These are phyloP conservation scores for Phytophthora quininea DNA, from an alignment of 352 stramenopile species.

Conservation along the genomic window DNA sequence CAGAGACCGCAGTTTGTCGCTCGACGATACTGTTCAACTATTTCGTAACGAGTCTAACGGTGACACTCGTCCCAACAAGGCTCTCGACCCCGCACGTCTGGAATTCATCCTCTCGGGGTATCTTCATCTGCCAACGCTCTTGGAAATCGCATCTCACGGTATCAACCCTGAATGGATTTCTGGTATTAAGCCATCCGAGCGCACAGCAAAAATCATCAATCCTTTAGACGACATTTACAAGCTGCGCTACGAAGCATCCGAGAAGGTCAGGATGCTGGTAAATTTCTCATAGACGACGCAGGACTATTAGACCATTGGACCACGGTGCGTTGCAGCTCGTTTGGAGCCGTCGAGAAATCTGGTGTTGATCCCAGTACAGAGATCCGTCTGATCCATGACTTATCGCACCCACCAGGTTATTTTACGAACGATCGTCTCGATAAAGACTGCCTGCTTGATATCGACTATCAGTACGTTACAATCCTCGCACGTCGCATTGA, in stretches of 20 bases:
- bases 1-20: not conserved
- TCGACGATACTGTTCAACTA: not conserved
- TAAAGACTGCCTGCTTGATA: constrained; percentile 1
- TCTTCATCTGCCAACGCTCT: not conserved
- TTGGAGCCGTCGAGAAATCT: constrained; percentile 13
- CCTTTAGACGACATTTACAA: not conserved
- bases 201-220: constrained; percentile 1
- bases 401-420: constrained; percentile 2
- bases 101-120: not conserved
- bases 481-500: constrained; percentile 8
- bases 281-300: constrained; percentile 7
- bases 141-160: not conserved
- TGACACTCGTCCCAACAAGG: constrained; percentile 6
- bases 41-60: not conserved
- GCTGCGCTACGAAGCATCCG: constrained; percentile 1
- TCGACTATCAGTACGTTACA: constrained; percentile 10
- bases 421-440: constrained; percentile 16
- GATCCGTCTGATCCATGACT: constrained; percentile 9
- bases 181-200: not conserved
- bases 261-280: constrained; percentile 9
- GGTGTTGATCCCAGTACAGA: not conserved
- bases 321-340: not conserved
- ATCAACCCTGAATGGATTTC: not conserved
- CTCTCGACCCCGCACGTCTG: not conserved
- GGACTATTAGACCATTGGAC: constrained; percentile 1